Conservation (phyloP, 148 eudicot genomes). For the Rhododendron molle region DNA sequence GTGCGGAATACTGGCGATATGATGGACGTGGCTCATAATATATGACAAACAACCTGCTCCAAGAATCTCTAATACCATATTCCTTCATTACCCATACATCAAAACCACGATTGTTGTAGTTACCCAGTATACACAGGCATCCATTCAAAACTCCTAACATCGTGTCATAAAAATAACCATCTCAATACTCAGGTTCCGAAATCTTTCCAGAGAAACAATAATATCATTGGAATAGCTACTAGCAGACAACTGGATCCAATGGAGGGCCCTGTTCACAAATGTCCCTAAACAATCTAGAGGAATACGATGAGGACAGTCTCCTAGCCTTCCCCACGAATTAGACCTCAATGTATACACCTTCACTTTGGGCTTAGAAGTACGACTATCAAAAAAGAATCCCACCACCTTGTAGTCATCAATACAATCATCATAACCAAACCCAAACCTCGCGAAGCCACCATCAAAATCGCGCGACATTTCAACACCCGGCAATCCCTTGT, state of each 20-base stretch:
- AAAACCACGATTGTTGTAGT: background rate
- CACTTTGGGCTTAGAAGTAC: background rate
- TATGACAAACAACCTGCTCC: slow-evolving; percentile 20
- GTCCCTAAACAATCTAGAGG: background rate
- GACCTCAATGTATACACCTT: slow-evolving; percentile 23
- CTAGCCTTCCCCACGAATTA: slow-evolving; percentile 22
- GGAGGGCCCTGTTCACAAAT: background rate
- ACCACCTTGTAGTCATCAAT: slow-evolving; percentile 33
- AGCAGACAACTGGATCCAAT: background rate
- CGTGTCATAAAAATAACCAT: too few species aligned
- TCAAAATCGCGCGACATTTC: background rate
- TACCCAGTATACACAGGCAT: slow-evolving; percentile 9
- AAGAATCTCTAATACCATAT: slow-evolving; percentile 24
- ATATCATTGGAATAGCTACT: background rate
- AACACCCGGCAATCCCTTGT: background rate
- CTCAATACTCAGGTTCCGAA: slow-evolving; percentile 14
- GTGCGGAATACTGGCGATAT: too few species aligned
- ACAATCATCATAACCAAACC: slow-evolving; percentile 33
- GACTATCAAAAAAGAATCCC: slow-evolving; percentile 6
- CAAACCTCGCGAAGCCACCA: background rate
- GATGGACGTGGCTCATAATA: background rate
- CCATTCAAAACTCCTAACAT: slow-evolving; percentile 12
- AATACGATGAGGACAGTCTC: background rate
- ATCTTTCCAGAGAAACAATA: slow-evolving; percentile 19
- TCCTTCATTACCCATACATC: slow-evolving; percentile 34